phyloP scores from a whole-genome alignment of 2,329 filamentous ascomycete species.

The Epichloe elymi region DNA sequence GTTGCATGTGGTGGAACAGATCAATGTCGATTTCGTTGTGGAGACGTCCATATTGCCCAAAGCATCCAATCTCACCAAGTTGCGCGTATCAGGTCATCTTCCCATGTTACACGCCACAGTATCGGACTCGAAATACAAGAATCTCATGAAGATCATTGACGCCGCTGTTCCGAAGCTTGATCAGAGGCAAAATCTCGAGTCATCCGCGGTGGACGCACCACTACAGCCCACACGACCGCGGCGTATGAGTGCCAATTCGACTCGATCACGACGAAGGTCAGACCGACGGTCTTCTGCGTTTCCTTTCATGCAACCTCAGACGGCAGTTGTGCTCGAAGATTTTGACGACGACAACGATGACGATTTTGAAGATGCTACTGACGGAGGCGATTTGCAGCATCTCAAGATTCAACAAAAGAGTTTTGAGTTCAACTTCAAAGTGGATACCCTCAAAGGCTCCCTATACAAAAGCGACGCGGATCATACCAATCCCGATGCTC shows the following conservation, averaged over 20 bases:
- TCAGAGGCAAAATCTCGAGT: conserved; percentile 20
- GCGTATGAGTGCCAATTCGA: conserved; percentile 32
- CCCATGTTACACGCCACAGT: conserved; percentile 84
- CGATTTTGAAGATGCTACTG: conserved; percentile 52
- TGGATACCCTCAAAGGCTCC: conserved; percentile 86
- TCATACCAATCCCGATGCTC: conserved; percentile 57
- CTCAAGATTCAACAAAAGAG: conserved; percentile 74
- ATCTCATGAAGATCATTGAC: conserved; percentile 88
- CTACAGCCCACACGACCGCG: conserved; percentile 26
- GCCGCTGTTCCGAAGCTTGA: conserved; percentile 81
- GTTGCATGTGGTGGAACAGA: conserved; percentile 86
- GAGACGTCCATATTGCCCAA: conserved; percentile 96
- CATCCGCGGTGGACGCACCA: conserved; percentile 13
- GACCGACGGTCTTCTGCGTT: conserved; percentile 57
- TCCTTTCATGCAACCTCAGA: conserved; percentile 55
- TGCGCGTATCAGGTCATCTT: conserved; percentile 81
- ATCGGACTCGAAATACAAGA: conserved; percentile 95
- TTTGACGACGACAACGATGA: conserved; percentile 57
- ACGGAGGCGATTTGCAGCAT: conserved; percentile 40
- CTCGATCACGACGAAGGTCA: conserved; percentile 30
- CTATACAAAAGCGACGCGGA: conserved; percentile 78
- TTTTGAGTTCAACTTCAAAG: conserved; percentile 94
- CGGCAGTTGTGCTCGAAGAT: conserved; percentile 68
- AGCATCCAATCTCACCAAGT: conserved; percentile 80
- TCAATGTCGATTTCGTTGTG: conserved; percentile 95